Conservation (phyloP, 176 grass and related monocot genomes). For the Raddia distichophylla region DNA sequence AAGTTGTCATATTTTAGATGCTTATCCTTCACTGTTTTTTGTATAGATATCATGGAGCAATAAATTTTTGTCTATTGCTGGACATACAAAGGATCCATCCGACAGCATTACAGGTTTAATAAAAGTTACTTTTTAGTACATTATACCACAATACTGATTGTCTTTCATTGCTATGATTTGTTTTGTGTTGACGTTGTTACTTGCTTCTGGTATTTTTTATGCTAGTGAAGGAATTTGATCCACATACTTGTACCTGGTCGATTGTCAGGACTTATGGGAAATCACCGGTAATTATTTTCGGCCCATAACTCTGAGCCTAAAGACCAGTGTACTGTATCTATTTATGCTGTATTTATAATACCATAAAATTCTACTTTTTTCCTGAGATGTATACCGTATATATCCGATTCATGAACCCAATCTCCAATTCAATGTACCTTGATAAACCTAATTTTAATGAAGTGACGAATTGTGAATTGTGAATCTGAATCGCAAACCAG, state of each 20-base stretch:
- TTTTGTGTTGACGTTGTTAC: slow-evolving; percentile 34
- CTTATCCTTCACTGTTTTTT: slow-evolving; percentile 30
- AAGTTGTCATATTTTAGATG: slow-evolving; percentile 25
- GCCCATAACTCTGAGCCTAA: background rate
- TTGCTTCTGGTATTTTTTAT: slow-evolving; percentile 50
- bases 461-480: no score
- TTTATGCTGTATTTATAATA: no score
- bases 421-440: no score
- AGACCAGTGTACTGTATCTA: no score
- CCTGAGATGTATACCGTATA: no score
- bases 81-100: slow-evolving; percentile 94
- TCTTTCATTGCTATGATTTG: slow-evolving; percentile 30
- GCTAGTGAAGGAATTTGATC: slow-evolving; percentile 99
- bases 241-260: slow-evolving; percentile 84
- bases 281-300: slow-evolving; percentile 82
- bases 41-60: slow-evolving; percentile 83
- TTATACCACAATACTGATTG: slow-evolving; percentile 15
- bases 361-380: no score
- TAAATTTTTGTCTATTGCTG: slow-evolving; percentile 88
- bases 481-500: no score
- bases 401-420: no score
- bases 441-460: no score
- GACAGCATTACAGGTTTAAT: slow-evolving; percentile 87
- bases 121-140: slow-evolving; percentile 31
- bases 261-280: slow-evolving; percentile 87